Percentiles rank a stretch among this genome's conserved stretches.
Evolutionary conservation across 371 early-diverging fungal species (phyloP).

Genomic region (Rhizopus delemar): DNA sequence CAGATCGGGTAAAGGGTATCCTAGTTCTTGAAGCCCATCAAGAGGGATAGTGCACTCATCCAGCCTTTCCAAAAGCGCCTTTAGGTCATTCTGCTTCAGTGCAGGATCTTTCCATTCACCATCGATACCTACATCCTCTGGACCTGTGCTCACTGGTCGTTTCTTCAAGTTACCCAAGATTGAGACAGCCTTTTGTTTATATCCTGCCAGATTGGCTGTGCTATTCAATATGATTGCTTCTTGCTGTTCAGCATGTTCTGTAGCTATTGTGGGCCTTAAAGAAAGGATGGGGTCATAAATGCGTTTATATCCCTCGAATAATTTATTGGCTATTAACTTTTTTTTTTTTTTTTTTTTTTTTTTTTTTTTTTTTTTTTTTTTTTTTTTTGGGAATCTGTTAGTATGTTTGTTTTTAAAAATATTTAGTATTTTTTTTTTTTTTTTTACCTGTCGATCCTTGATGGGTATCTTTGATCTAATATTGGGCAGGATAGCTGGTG

Average conservation of each 20-base stretch:
- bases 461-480: conserved; percentile 32
- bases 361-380: conserved; percentile 20
- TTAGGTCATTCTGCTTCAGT: neutral
- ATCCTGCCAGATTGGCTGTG: conserved; percentile 42
- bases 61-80: conserved; percentile 10
- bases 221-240: conserved; percentile 31
- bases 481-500: conserved; percentile 39
- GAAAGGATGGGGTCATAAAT: conserved; percentile 30
- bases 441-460: conserved; percentile 38
- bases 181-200: conserved; percentile 49
- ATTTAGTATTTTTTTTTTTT: neutral
- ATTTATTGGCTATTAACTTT: conserved; percentile 37
- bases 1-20: conserved; percentile 43
- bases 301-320: conserved; percentile 40
- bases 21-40: conserved; percentile 23
- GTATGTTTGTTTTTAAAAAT: neutral
- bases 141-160: conserved; percentile 31
- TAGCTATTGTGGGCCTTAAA: conserved; percentile 24
- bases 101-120: conserved; percentile 50
- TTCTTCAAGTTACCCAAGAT: conserved; percentile 53
- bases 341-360: too few species aligned
- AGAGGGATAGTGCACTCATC: conserved; percentile 28
- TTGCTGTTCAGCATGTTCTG: conserved; percentile 33
- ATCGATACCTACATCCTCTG: conserved; percentile 50
- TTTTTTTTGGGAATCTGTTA: neutral